Percentiles rank a stretch among this genome's conserved stretches.
Evolutionary conservation across 2,329 filamentous ascomycete genomes (phyloP).

Genomic region (Arthroderma sp.): DNA sequence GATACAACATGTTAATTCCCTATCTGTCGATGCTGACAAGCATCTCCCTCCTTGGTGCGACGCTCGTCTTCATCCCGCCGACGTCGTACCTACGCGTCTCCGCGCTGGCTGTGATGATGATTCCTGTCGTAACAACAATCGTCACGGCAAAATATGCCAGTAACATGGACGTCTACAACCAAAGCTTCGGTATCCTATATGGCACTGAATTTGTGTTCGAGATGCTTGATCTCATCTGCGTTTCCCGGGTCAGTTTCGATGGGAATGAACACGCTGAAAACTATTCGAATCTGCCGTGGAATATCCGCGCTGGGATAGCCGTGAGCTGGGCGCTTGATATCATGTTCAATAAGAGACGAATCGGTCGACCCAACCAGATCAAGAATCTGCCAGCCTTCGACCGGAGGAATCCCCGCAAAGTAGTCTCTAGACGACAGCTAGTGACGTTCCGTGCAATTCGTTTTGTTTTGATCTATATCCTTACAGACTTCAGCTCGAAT

Average conservation of each 20-base stretch:
- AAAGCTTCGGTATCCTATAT: conserved; percentile 1
- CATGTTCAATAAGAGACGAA: conserved; percentile 1
- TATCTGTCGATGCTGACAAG: neutral
- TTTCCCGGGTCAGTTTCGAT: conserved; percentile 2
- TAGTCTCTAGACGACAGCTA: conserved; percentile 1
- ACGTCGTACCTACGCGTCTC: conserved; percentile 4
- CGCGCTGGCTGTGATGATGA: conserved; percentile 1
- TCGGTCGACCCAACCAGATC: conserved; percentile 1
- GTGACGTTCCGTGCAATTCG: conserved; percentile 4
- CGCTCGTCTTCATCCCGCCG: conserved; percentile 2
- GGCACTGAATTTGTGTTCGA: conserved; percentile 2
- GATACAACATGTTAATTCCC: neutral
- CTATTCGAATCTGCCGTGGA: neutral
- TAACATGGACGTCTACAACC: neutral
- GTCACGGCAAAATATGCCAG: conserved; percentile 3
- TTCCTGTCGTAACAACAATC: neutral
- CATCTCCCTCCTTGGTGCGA: conserved; percentile 1
- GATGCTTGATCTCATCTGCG: conserved; percentile 6
- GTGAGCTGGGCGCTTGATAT: neutral
- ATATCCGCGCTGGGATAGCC: neutral
- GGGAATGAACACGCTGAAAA: neutral
- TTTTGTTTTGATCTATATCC: conserved; percentile 6
- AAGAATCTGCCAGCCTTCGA: conserved; percentile 2
- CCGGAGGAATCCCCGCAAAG: neutral
- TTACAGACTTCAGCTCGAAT: conserved; percentile 1